Evolutionary conservation across 2,329 filamentous ascomycete genomes (phyloP), one percentile per base, ranked within the genome.

Genomic region (Rasamsonia emersonii): DNA sequence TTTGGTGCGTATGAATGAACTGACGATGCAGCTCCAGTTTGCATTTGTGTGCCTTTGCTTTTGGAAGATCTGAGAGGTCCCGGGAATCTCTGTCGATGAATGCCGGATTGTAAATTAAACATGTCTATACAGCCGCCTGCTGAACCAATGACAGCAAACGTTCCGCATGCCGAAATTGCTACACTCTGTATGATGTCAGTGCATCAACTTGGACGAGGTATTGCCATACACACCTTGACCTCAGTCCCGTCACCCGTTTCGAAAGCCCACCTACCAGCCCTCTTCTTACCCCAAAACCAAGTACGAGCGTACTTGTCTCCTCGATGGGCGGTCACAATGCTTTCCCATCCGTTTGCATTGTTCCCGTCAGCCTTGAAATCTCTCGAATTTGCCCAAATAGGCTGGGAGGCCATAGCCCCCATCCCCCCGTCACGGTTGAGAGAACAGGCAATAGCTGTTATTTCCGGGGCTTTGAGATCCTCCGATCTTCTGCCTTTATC

Each of bases 261-360:
- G 45, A 98, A 85, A 1, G 83, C 81, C 91, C 91, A 98, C 41
- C 91, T 73, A 8, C 91, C 91, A 29, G 91, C 88, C 47, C 82
- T 79, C 61, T 93, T 95, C 35, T 86, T 79, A 4, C 89, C 91
- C 88, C 91, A 96, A 61, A 95, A 95, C 91, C 91, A 98, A 1
- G 91, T 96, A 32, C 91, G 77, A 11, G 86, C 91, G 51, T 75
- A 83, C 26, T 78, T 73, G 50, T 96, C 89, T 31, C 81, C 77
- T 50, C 80, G 80, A 54, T 98, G 93, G 7, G 86, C 89, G 3
- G 91, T 98, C 2, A 98, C 76, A 5, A 98, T 79, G 51, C 89
- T 95, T 58, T 98, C 93, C 91, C 91, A 98, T 1, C 91, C 91
- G 3, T 88, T 94, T 65, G 77, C 78, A 28, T 77, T 68, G 44